Evolutionary conservation across 1,284 basidiomycete species (phyloP), one percentile per base, ranked within the genome.

Genomic region (Abortiporus biennis): DNA sequence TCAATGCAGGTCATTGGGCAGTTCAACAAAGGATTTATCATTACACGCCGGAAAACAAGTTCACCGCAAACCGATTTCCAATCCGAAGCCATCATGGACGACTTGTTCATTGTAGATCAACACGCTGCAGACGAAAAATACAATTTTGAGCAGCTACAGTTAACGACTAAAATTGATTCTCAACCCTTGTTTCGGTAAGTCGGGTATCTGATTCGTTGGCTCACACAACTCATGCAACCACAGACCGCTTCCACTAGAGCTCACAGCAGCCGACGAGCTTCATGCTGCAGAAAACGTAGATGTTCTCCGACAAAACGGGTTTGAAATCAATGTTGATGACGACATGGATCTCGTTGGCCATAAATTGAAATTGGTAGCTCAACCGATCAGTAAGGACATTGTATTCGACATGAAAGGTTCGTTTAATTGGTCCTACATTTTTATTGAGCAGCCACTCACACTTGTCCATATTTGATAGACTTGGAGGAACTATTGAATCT

Each of bases 11-110:
- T 97, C 13, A 52, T 96, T 21, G 96, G 96, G 0, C 96, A 99
- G 63, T 99, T 97, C 64, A 99, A 99, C 55, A 75, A 88, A 31
- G 95, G 94, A 0, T 99, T 99, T 62, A 94, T 99, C 62, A 79
- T 99, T 46, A 80, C 80, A 1, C 78, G 92, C 2, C 72, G 89
- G 45, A 63, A 67, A 44, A 67, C 66, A 49, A 17, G 35, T 31
- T 31, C 45, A 47, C 4, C 46, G 30, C 3, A 44, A 41, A 29
- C 49, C 30, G 17, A 16, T 6, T 25, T 34, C 16, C 16, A 21
- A 5, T n/a, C n/a, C n/a, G n/a, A n/a, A n/a, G 49, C 23, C 19
- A 43, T 38, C 16, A 68, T 79, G 60, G 92, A 95, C 55, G 92
- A 96, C 55, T 67, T 99, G 36, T 97, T 98, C 64, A 94, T 99